Evolutionary conservation across 176 grass and related monocot species (phyloP).

Genomic region (Chloris gayana): DNA sequence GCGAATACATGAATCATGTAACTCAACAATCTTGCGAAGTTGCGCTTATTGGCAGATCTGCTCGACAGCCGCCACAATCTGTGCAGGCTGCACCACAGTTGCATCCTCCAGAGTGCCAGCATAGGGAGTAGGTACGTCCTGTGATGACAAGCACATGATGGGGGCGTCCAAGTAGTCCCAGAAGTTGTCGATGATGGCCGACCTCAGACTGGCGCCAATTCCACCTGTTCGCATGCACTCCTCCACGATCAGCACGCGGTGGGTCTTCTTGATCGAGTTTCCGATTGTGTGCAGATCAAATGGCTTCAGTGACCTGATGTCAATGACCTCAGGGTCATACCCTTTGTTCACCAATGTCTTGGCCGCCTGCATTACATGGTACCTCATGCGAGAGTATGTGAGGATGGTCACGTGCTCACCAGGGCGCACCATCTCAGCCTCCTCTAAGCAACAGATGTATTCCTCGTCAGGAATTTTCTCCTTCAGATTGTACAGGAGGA

Average conservation of each 20-base stretch:
- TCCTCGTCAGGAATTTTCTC: slow-evolving; percentile 92
- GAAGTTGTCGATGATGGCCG: slow-evolving; percentile 86
- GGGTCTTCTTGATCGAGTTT: slow-evolving; percentile 79
- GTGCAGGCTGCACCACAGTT: slow-evolving; percentile 76
- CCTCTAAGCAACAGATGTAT: slow-evolving; percentile 77
- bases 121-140: slow-evolving; percentile 82
- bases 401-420: slow-evolving; percentile 89
- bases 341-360: slow-evolving; percentile 88
- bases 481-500: slow-evolving; percentile 84
- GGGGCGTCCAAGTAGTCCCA: slow-evolving; percentile 90
- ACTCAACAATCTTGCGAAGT: not conserved
- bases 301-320: slow-evolving; percentile 83
- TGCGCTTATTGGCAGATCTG: slow-evolving; percentile 65
- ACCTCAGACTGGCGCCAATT: slow-evolving; percentile 77
- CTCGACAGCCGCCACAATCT: slow-evolving; percentile 78
- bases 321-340: slow-evolving; percentile 79
- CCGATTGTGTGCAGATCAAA: slow-evolving; percentile 75
- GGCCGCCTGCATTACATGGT: slow-evolving; percentile 90
- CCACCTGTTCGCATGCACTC: slow-evolving; percentile 88
- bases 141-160: slow-evolving; percentile 80
- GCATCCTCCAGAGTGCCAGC: slow-evolving; percentile 70
- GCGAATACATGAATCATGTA: slow-evolving; percentile 12
- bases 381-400: slow-evolving; percentile 86
- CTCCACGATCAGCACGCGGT: slow-evolving; percentile 83
- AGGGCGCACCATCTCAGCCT: slow-evolving; percentile 82